Evolutionary conservation across 345 rosid genomes (phyloP), one percentile per base, ranked within the genome.

Genomic region (Adansonia digitata): DNA sequence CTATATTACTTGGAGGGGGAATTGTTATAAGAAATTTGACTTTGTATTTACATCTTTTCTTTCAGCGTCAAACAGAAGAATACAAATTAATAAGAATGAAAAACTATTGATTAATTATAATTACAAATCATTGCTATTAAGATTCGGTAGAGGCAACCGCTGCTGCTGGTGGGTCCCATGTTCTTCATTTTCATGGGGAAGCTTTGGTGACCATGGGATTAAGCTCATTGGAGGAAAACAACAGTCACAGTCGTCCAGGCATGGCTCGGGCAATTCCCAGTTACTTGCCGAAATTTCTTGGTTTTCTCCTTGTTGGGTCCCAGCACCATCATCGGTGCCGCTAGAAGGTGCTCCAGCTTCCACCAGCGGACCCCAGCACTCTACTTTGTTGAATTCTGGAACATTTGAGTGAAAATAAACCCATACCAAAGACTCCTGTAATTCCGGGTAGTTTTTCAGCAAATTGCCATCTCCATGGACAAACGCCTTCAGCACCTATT

Each of bases 371-470:
- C 99, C 99, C 98, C 96, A 91, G 76, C 98, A 92, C 73, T 95
- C 93, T 3, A 82, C 88, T 64, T 53, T 90, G 87, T 89, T 90
- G 88, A 85, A 95, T 78, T 95, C 96, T 1, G 82, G 84, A 22
- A 84, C 75, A 77, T 85, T 90, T 2, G 98, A 95, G 65, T 95
- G 98, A 68, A 94, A 94, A 69, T 92, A 94, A 51, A 91, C 99
- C 97, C 99, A 95, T 1, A 95, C 99, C 71, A 76, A 78, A 4
- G 98, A 88, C 53, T 93, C 99, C 84, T 85, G 87, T 51, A 95
- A 74, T 82, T 93, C 99, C 5, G 99, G 99, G 57, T 91, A 84
- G 59, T 70, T 84, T 79, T 79, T 91, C 69, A 95, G 77, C 85
- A 95, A 81, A 78, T 84, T 76, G 39, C 82, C 93, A 84, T 95